Conservation (phyloP, 805 yeast species). For the Monosporozyma unispora region DNA sequence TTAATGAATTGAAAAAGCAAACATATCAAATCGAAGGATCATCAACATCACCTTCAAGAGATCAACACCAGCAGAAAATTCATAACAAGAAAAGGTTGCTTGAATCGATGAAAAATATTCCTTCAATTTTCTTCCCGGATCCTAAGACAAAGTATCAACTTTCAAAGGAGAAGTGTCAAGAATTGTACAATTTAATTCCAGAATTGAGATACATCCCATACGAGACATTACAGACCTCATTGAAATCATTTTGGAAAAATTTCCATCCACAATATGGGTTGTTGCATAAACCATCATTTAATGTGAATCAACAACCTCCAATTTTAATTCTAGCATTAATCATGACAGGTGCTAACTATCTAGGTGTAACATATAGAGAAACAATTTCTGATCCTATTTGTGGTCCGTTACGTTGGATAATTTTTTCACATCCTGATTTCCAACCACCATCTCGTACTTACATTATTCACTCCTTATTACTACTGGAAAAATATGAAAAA, state of each 20-base stretch:
- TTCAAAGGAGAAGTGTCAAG: conserved; percentile 9
- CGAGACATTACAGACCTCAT: conserved; percentile 11
- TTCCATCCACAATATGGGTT: conserved; percentile 49
- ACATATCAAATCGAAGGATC: background rate
- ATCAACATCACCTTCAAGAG: background rate
- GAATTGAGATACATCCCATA: conserved; percentile 14
- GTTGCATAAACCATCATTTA: conserved; percentile 40
- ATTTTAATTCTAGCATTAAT: conserved; percentile 47
- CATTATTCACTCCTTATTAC: conserved; percentile 63
- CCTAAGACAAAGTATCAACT: conserved; percentile 15
- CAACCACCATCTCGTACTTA: conserved; percentile 70
- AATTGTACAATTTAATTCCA: conserved; percentile 12
- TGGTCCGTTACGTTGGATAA: conserved; percentile 52
- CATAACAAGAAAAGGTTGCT: conserved; percentile 5
- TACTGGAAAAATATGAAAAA: conserved; percentile 76
- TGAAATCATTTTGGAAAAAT: conserved; percentile 41
- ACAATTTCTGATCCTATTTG: conserved; percentile 30
- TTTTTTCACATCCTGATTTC: conserved; percentile 64
- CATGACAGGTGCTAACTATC: conserved; percentile 43
- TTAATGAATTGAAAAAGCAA: conserved; percentile 12
- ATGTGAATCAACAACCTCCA: conserved; percentile 42
- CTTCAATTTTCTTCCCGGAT: conserved; percentile 17
- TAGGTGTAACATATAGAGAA: conserved; percentile 22
- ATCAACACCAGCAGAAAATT: background rate
- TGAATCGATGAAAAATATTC: conserved; percentile 12